Evolutionary conservation across 768 basidiomycete species (phyloP), one percentile per base, ranked within the genome.

Genomic region (Suillus decipiens): DNA sequence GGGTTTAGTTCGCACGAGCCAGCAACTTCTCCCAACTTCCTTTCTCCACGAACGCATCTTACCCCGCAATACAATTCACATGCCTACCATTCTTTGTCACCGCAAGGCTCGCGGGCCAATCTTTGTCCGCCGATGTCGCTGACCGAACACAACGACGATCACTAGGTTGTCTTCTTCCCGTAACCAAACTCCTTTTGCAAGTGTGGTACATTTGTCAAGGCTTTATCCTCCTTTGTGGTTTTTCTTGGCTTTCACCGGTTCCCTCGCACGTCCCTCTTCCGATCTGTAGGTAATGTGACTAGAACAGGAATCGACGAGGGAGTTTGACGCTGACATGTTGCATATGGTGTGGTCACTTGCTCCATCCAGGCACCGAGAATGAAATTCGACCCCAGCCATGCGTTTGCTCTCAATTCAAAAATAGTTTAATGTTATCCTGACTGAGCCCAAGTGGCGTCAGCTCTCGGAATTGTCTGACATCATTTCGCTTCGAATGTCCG

Each of bases 291-390:
- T 41, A 41, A 57, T 17, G 15, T 39, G 24, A 28, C 56, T 57
- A 24, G 24, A 57, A 39, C 24, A 17, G 10, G 24, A 42, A 41
- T 28, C 17, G 6, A 17, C 8, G 39, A 57, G 39, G 39, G 17
- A 57, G 37, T 39, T 39, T 56, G 36, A 39, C 15, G 55, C 55
- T 56, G 47, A 22, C 47, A 48, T 7, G 22, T 24, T 28, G 14
- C 36, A 59, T 31, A 28, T 39, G 36, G 33, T 59, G 10, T 28
- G 43, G 17, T 54, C 28, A 22, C 34, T 54, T 58, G 22, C 45
- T 61, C 47, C 22, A 41, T 39, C 55, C 24, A 61, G 60, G 60
- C 54, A 61, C 60, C 36, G 60, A 61, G 60, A 59, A 24, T 56
- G 28, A 34, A 59, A 33, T 36, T 55, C 33, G 11, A 36, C 50